These are phyloP conservation scores for Russula virescens DNA, from an alignment of 768 basidiomycete genomes.

Conservation along the genomic window DNA sequence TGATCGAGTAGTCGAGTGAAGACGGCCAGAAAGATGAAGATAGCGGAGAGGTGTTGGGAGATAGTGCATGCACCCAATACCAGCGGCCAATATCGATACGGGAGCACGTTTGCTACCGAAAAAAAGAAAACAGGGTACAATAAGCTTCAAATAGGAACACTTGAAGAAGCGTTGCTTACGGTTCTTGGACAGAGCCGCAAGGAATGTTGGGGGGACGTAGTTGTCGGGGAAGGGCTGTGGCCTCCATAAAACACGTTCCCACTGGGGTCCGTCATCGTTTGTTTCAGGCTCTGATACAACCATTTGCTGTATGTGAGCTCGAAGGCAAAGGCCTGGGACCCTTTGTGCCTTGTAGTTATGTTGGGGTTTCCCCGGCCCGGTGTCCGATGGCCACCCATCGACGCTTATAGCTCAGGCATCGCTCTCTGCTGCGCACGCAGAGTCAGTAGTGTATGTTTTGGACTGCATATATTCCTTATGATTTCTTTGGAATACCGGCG, in stretches of 20 bases:
- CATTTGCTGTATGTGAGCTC: background rate
- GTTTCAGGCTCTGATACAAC: background rate
- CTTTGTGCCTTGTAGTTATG: too few relatives aligned
- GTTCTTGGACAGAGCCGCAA: conserved; percentile 73
- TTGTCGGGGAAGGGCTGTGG: conserved; percentile 75
- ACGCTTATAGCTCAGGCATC: too few relatives aligned
- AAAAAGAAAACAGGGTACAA: background rate
- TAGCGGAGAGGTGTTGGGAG: conserved; percentile 77
- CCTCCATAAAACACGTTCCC: conserved; percentile 81
- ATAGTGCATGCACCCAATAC: conserved; percentile 68
- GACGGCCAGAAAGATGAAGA: conserved; percentile 74
- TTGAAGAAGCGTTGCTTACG: conserved; percentile 37
- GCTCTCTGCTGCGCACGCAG: too few relatives aligned
- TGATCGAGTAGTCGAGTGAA: conserved; percentile 67
- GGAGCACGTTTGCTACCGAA: conserved; percentile 65
- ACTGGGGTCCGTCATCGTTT: conserved; percentile 31
- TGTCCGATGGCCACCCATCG: too few relatives aligned
- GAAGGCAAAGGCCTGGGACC: too few relatives aligned
- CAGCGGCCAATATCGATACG: conserved; percentile 70
- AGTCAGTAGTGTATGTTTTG: too few relatives aligned
- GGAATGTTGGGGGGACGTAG: conserved; percentile 73
- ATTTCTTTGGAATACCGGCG: too few relatives aligned
- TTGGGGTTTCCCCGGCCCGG: too few relatives aligned
- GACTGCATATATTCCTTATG: too few relatives aligned
- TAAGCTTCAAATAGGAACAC: background rate